Evolutionary conservation across 2,329 filamentous ascomycete genomes (phyloP).

Genomic region (Beauveria sp.): DNA sequence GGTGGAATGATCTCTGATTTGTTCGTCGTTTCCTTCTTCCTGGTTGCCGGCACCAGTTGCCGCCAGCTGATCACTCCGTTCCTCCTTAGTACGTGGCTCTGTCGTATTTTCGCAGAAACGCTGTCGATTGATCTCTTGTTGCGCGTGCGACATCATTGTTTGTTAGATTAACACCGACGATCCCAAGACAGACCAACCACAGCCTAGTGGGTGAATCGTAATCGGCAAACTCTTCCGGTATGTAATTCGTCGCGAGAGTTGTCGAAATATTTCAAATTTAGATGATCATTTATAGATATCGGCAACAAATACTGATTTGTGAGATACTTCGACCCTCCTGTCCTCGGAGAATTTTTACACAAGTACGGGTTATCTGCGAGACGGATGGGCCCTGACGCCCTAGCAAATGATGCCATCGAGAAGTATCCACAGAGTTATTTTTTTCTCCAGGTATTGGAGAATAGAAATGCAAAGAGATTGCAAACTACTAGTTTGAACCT

Average conservation of each 20-base stretch:
- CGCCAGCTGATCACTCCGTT: not conserved
- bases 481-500: not conserved
- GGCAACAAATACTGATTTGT: not conserved
- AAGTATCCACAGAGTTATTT: not conserved
- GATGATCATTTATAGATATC: not conserved
- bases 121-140: not conserved
- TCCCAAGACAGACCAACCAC: not conserved
- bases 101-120: not conserved
- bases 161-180: not conserved
- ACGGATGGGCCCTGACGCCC: not conserved
- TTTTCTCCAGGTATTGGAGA: not conserved
- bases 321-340: not conserved
- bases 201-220: no score
- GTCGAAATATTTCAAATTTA: not conserved
- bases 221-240: not conserved
- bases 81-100: not conserved
- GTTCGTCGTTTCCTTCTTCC: not conserved
- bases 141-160: not conserved
- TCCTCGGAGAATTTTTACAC: no score
- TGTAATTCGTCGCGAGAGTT: not conserved
- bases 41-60: not conserved
- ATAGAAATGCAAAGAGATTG: slow-evolving; percentile 2
- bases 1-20: not conserved
- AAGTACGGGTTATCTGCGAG: not conserved
- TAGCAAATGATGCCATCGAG: not conserved